Percentiles rank a stretch among this genome's conserved stretches.
phyloP scores from a whole-genome alignment of 2,329 filamentous ascomycete genomes.

The Pseudopithomyces maydicus region DNA sequence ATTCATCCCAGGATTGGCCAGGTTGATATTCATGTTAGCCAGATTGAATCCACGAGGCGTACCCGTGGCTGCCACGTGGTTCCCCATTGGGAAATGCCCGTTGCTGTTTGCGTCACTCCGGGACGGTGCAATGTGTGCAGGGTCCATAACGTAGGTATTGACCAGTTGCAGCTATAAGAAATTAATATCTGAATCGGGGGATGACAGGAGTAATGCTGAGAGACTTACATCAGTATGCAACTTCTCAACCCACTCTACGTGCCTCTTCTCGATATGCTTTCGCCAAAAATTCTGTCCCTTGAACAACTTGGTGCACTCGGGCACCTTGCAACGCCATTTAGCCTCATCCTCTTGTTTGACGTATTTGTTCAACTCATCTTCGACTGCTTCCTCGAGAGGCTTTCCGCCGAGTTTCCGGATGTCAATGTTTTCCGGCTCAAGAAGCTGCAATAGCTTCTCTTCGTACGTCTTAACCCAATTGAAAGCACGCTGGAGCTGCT shows the following conservation, averaged over 20 bases:
- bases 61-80: conserved; percentile 72
- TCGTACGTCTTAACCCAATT: conserved; percentile 99
- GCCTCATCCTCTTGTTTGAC: conserved; percentile 98
- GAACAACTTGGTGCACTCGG: conserved; percentile 95
- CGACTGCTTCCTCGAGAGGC: conserved; percentile 80
- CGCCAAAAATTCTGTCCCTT: conserved; percentile 97
- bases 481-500: conserved; percentile 91
- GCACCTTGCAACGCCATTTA: conserved; percentile 95
- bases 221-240: conserved; percentile 80
- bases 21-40: conserved; percentile 68
- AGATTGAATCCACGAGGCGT: conserved; percentile 93
- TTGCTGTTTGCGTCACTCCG: conserved; percentile 94
- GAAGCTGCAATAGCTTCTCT: conserved; percentile 90
- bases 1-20: conserved; percentile 57
- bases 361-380: conserved; percentile 83
- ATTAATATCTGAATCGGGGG: background rate
- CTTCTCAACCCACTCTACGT: conserved; percentile 81
- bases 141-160: conserved; percentile 93
- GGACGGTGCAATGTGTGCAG: conserved; percentile 90
- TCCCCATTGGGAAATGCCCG: conserved; percentile 86
- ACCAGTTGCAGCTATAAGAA: conserved; percentile 76
- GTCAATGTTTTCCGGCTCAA: conserved; percentile 88
- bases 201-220: background rate
- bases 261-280: conserved; percentile 97
- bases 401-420: conserved; percentile 90